Evolutionary conservation across 2,329 filamentous ascomycete genomes (phyloP), one percentile per base, ranked within the genome.

Genomic region (Beauveria sp.): DNA sequence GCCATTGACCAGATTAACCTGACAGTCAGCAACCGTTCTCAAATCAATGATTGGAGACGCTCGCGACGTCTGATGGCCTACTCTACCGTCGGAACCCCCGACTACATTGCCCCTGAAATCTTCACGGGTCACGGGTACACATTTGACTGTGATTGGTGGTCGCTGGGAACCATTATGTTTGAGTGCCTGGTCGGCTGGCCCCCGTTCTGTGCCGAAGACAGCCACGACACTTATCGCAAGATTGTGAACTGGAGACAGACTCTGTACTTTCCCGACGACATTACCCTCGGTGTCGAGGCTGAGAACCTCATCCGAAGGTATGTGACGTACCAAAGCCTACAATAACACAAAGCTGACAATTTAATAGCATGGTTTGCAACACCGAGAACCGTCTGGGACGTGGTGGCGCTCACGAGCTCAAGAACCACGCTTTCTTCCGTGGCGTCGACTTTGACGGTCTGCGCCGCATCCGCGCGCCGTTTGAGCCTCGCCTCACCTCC

Each of bases 91-190:
- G 94, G 94, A 65, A 99, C 94, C 1, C 94, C 94, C 10, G 94
- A 99, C 75, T 99, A 99, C 74, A 99, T 99, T 71, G 94, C 94
- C 1, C 94, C 94, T 3, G 94, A 99, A 73, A 97, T 99, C 69
- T 97, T 99, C 75, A 96, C 91, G 52, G 92, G 93, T 20, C 90
- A 96, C 70, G 94, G 94, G 54, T 99, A 99, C 78, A 91, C 91
- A 62, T 96, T 93, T 70, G 89, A 96, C 72, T 99, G 94, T 73
- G 94, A 99, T 80, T 99, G 94, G 94, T 99, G 94, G 94, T 96
- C 91, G 24, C 84, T 99, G 55, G 94, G 94, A 58, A 97, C 94
- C 50, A 99, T 99, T 77, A 97, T 99, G 94, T 99, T 97, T 70
- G 94, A 99, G 76, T 99, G 94, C 75, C 82, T 99, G 67, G 92